phyloP scores from a whole-genome alignment of 106 monocot species.

The Allium sativum region DNA sequence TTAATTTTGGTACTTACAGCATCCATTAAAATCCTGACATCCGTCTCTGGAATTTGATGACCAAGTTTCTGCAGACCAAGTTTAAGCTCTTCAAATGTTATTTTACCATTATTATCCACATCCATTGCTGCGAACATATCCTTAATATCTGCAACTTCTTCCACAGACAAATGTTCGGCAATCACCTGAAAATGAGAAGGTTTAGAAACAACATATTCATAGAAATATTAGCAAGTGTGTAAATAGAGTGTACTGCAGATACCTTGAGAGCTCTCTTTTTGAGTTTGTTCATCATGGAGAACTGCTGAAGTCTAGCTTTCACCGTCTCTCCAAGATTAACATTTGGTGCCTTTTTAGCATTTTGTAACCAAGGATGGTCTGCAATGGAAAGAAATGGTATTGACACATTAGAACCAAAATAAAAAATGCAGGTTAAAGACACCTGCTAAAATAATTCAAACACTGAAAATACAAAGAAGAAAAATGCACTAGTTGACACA shows the following conservation, averaged over 20 bases:
- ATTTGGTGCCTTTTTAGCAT: conserved; percentile 42
- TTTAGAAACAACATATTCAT: no score
- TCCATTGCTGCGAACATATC: conserved; percentile 41
- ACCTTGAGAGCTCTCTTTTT: conserved; percentile 82
- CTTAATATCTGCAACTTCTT: conserved; percentile 58
- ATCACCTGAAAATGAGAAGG: conserved; percentile 25
- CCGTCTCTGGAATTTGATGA: conserved; percentile 38
- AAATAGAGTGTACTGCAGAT: background rate
- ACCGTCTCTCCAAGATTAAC: conserved; percentile 73
- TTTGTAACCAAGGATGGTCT: conserved; percentile 86
- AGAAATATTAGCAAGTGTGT: no score
- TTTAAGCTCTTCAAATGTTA: conserved; percentile 44
- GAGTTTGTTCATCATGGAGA: conserved; percentile 82
- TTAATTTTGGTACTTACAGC: conserved; percentile 30
- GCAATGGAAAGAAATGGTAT: no score
- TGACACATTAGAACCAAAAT: no score
- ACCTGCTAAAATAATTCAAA: no score
- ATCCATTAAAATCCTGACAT: conserved; percentile 43
- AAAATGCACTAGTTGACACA: no score
- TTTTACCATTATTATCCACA: conserved; percentile 28
- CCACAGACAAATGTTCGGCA: conserved; percentile 43
- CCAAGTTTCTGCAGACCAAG: conserved; percentile 33
- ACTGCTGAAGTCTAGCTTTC: conserved; percentile 55
- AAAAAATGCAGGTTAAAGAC: no score
- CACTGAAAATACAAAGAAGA: no score